These are phyloP conservation scores for Suillus placidus DNA, from an alignment of 768 basidiomycete species.

Conservation along the genomic window DNA sequence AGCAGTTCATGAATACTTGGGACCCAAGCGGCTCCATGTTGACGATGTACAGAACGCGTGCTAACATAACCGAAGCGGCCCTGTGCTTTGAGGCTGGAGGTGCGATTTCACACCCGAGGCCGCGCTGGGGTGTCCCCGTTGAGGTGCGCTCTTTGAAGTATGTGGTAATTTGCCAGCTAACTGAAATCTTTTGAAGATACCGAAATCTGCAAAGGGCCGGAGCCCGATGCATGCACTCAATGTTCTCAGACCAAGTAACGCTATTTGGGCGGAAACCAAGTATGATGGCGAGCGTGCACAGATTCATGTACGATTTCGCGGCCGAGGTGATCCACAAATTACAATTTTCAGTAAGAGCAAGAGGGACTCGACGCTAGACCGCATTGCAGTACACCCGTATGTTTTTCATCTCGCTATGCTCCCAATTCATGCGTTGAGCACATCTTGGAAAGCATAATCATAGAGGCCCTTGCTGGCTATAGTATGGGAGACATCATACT, in stretches of 20 bases:
- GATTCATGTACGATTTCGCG: constrained; percentile 70
- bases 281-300: constrained; percentile 96
- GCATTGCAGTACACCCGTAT: constrained; percentile 61
- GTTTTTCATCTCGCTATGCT: constrained; percentile 13
- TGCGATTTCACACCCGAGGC: constrained; percentile 31
- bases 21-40: constrained; percentile 59
- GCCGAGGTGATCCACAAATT: constrained; percentile 47
- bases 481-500: constrained; percentile 51
- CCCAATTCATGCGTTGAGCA: constrained; percentile 9
- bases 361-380: constrained; percentile 78
- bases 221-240: constrained; percentile 59
- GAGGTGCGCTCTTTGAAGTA: constrained; percentile 44
- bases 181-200: constrained; percentile 50
- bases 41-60: constrained; percentile 53
- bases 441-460: constrained; percentile 50
- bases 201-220: constrained; percentile 80
- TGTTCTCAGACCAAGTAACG: constrained; percentile 25
- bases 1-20: constrained; percentile 74
- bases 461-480: constrained; percentile 52
- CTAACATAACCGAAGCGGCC: constrained; percentile 61
- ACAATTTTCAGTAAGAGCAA: constrained; percentile 89
- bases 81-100: constrained; percentile 42
- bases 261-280: constrained; percentile 87
- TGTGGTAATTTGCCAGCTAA: no score
- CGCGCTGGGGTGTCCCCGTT: constrained; percentile 61